phyloP scores from a whole-genome alignment of 495 filamentous ascomycete genomes.

The Daldinia caldariorum region DNA sequence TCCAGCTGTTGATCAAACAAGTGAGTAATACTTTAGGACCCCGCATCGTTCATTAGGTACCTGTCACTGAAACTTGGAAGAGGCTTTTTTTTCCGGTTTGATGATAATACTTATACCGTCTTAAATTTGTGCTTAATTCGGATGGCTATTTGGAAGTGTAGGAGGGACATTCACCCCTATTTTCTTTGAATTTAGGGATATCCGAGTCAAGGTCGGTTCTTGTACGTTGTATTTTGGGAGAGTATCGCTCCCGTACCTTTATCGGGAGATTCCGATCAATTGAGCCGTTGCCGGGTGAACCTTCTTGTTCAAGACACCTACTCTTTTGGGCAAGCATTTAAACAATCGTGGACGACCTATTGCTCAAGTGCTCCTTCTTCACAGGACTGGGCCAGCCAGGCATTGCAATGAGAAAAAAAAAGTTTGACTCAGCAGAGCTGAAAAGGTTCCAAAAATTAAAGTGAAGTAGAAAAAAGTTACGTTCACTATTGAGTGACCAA shows the following conservation, averaged over 20 bases:
- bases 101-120: neutral
- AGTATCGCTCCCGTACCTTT: slow-evolving; percentile 7
- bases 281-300: slow-evolving; percentile 31
- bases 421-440: slow-evolving; percentile 14
- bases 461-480: slow-evolving; percentile 14
- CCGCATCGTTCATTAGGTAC: slow-evolving; percentile 32
- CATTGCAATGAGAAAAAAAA: slow-evolving; percentile 14
- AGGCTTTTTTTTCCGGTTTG: neutral
- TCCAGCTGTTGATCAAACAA: neutral
- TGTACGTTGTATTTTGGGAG: neutral
- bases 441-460: slow-evolving; percentile 6
- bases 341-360: neutral
- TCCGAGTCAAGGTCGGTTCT: neutral
- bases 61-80: neutral
- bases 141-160: neutral
- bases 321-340: slow-evolving; percentile 28
- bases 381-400: neutral
- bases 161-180: neutral
- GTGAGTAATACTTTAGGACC: slow-evolving; percentile 20
- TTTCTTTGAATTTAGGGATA: neutral
- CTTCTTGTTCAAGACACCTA: slow-evolving; percentile 8
- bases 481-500: slow-evolving; percentile 3
- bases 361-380: neutral
- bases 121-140: no score
- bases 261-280: slow-evolving; percentile 30